Evolutionary conservation across 2,329 filamentous ascomycete species (phyloP).

Genomic region (Emergomyces africanus): DNA sequence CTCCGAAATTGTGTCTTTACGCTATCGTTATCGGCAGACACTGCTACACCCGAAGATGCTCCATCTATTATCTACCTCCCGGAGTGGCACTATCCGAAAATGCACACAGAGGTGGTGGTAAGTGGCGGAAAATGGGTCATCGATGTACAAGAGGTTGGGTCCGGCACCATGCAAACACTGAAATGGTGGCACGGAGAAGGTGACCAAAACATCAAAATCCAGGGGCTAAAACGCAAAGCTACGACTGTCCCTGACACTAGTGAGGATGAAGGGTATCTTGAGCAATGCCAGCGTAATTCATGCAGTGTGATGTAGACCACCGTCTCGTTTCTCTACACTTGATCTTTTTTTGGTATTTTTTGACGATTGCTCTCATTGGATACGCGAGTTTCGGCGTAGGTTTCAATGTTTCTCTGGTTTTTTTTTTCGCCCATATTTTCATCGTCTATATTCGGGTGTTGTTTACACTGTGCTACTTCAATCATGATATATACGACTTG

Average conservation of each 20-base stretch:
- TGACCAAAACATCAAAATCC: conserved; percentile 65
- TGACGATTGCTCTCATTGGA: background rate
- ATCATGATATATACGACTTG: background rate
- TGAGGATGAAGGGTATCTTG: conserved; percentile 68
- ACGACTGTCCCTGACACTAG: conserved; percentile 37
- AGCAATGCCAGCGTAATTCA: conserved; percentile 39
- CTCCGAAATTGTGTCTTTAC: conserved; percentile 65
- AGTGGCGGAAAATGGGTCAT: conserved; percentile 87
- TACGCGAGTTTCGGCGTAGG: background rate
- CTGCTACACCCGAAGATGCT: conserved; percentile 46
- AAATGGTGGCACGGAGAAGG: conserved; percentile 90
- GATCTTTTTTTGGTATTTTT: background rate
- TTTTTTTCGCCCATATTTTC: background rate
- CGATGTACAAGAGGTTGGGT: conserved; percentile 56
- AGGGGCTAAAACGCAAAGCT: conserved; percentile 54
- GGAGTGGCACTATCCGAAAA: conserved; percentile 79
- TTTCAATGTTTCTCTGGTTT: background rate
- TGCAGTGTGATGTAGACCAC: conserved; percentile 37
- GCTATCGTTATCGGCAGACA: conserved; percentile 52
- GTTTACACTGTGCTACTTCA: background rate
- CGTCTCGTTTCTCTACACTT: background rate
- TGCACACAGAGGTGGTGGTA: conserved; percentile 57
- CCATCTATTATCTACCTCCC: conserved; percentile 81
- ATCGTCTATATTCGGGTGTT: background rate
- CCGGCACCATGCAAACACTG: conserved; percentile 58